Evolutionary conservation across 2,329 filamentous ascomycete genomes (phyloP).

Genomic region (Xylaria sp.): DNA sequence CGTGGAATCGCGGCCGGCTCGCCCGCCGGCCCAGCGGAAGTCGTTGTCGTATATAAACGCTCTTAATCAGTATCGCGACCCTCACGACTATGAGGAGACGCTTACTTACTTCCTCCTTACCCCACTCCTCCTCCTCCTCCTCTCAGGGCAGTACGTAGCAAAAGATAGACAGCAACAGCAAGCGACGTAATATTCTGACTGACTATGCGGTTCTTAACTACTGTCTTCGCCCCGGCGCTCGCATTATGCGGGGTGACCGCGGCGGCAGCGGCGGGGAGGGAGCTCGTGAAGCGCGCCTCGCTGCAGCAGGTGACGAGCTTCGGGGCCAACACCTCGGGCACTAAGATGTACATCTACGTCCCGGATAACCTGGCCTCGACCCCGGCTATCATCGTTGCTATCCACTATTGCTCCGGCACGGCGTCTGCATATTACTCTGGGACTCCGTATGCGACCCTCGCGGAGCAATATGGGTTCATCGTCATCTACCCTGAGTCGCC

Average conservation of each 20-base stretch:
- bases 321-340: constrained; percentile 54
- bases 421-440: constrained; percentile 60
- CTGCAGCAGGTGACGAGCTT: constrained; percentile 47
- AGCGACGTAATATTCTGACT: background rate
- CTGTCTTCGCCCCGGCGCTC: constrained; percentile 24
- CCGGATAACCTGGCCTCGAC: constrained; percentile 52
- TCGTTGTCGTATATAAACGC: constrained; percentile 11
- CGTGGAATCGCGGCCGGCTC: constrained; percentile 8
- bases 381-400: constrained; percentile 62
- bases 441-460: constrained; percentile 59
- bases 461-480: constrained; percentile 56
- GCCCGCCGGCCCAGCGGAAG: background rate
- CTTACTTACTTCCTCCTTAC: background rate
- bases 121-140: too few species aligned
- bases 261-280: constrained; percentile 4
- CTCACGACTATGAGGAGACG: background rate
- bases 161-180: background rate
- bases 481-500: constrained; percentile 68
- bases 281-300: constrained; percentile 35
- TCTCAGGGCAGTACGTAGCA: background rate
- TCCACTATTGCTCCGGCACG: constrained; percentile 66
- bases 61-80: background rate
- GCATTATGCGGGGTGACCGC: constrained; percentile 34
- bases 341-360: constrained; percentile 59
- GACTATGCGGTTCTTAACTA: constrained; percentile 31